These are phyloP conservation scores for Cordyceps javanica DNA, from an alignment of 2,329 filamentous ascomycete genomes.

Conservation along the genomic window DNA sequence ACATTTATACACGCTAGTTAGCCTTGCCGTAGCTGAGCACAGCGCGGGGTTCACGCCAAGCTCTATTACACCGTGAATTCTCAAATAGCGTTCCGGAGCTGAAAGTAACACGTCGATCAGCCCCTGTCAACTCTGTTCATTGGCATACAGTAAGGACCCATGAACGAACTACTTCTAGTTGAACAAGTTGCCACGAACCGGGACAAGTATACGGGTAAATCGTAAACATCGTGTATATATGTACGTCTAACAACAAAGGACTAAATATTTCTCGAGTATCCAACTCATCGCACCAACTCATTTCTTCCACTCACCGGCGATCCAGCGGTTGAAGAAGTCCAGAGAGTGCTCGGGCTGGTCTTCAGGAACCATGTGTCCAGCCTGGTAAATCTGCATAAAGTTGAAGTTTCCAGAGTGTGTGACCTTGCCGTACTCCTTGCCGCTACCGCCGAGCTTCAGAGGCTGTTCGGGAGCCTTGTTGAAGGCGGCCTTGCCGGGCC, in stretches of 20 bases:
- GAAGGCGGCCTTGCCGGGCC: conserved; percentile 79
- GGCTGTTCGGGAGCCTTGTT: conserved; percentile 64
- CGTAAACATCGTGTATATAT: not conserved
- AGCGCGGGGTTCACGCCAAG: conserved; percentile 1
- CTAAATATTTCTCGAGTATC: not conserved
- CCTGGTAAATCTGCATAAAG: conserved; percentile 15
- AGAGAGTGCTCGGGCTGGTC: conserved; percentile 13
- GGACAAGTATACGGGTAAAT: not conserved
- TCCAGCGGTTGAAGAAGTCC: conserved; percentile 17
- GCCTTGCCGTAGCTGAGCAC: not conserved
- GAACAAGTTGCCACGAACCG: not conserved
- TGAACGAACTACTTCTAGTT: not conserved
- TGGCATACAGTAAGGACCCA: not conserved
- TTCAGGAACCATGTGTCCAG: conserved; percentile 15
- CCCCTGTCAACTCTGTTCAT: not conserved
- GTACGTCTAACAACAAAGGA: not conserved
- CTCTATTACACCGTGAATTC: not conserved
- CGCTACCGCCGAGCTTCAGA: conserved; percentile 51
- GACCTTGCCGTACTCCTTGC: conserved; percentile 18
- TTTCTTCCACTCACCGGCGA: conserved; percentile 14
- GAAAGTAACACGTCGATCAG: not conserved
- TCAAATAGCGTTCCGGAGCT: not conserved
- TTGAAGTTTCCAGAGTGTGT: conserved; percentile 12
- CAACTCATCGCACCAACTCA: not conserved
- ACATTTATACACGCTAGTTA: not conserved